Evolutionary conservation across 441 rosid species (phyloP), one percentile per base, ranked within the genome.

Genomic region (Rhodomyrtus psidioides): DNA sequence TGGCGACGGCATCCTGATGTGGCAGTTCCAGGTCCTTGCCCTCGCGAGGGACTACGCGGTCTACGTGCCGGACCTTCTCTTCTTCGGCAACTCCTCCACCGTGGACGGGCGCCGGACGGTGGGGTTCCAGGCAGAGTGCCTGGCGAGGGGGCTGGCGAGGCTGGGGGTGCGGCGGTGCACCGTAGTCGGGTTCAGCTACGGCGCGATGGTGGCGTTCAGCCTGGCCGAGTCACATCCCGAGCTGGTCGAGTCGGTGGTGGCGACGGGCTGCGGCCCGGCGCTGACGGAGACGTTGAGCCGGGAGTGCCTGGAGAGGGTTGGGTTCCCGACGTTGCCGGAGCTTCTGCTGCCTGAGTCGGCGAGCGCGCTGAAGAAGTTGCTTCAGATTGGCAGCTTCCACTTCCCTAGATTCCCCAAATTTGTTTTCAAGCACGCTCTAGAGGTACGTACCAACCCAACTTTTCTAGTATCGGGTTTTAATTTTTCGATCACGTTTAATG

Each of bases 1-100:
- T 2, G n/a, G 24, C 3, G 84, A 88, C 17, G 93, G 93, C 30
- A 90, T 92, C 53, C 27, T 86, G 6, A 87, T 91, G 13, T 92
- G 95, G 93, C 90, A 88, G 44, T 84, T 88, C 83, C 95, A 93
- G 83, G 92, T 82, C 23, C 81, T 90, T 1, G 88, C 90, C 14
- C 62, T 92, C n/a, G 87, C 90, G 17, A 83, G 55, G 83, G 75
- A 58, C 2, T 91, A 93, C 44, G 82, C 87, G 3, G 89, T 92
- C 84, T 91, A 89, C 79, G 92, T 92, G 9, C 94, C 94, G 0
- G 91, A 90, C 89, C 65, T 93, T 17, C 83, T 90, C 55, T 91
- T 91, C 90, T 93, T 91, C 44, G 93, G 93, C 1, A 87, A 83
- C 51, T 92, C 92, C 7, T 12, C 83, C 89, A 90, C 94, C 7